Conservation (phyloP, 2,329 filamentous ascomycete genomes). For the Pyrenophora graminea region DNA sequence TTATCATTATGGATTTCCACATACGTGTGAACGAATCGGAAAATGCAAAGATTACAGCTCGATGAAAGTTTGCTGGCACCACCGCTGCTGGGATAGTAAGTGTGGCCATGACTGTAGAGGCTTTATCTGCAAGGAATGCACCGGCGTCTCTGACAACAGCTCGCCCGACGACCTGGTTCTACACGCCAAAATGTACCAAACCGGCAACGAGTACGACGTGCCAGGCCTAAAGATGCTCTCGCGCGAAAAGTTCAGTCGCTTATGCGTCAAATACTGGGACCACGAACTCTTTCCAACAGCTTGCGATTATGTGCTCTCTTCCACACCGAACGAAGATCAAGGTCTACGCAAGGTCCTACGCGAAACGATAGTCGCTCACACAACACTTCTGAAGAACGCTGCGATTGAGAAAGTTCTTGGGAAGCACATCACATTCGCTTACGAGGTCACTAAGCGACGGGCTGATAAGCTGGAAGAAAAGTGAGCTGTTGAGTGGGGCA, state of each 20-base stretch:
- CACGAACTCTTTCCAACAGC: background rate
- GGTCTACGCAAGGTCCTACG: background rate
- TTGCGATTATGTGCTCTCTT: background rate
- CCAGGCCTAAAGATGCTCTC: slow-evolving; percentile 7
- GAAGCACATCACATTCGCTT: background rate
- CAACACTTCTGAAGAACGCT: background rate
- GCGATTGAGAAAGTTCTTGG: background rate
- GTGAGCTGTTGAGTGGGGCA: no score
- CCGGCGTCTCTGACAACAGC: background rate
- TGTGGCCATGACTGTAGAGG: background rate
- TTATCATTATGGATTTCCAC: background rate
- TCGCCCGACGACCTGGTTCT: background rate
- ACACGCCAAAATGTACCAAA: slow-evolving; percentile 9
- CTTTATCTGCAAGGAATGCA: slow-evolving; percentile 1
- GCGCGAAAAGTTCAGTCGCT: slow-evolving; percentile 8
- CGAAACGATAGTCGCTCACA: background rate
- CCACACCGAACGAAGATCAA: background rate
- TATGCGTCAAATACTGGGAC: background rate
- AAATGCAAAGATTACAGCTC: background rate
- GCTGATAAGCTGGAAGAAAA: background rate
- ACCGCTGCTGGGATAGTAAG: fast-evolving
- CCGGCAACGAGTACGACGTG: slow-evolving; percentile 18
- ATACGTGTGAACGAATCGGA: background rate
- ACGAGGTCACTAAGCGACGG: background rate
- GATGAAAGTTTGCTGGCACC: background rate